Base-by-base conservation (phyloP, 108 stramenopile species). In the Pseudonitzschia pungens region DNA sequence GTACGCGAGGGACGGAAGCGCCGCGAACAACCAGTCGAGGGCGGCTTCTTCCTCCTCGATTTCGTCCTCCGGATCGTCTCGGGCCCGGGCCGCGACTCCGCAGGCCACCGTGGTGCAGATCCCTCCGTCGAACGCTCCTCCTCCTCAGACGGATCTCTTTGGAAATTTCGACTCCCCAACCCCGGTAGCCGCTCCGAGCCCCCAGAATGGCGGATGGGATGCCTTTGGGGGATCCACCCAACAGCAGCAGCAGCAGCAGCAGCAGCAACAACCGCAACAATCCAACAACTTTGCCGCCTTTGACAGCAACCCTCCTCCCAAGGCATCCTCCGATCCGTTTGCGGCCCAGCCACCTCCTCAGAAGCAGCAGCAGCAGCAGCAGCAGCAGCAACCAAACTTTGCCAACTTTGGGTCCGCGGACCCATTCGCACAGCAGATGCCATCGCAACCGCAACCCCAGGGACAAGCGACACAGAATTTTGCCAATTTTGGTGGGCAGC, bases 161-260 rank as follows among this genome's bases (percentile, higher is more conserved):
- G 88, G 73, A 29, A 56, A n/a, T 21, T 83, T 83, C 52, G 75
- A 72, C 68, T 71, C 78, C 10, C 74, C 84, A 7, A 55, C 84
- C 20, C 59, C 79, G 43, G 64, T 79, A 16, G 43, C 76, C 4
- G 56, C 71, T 33, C 27, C 20, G 41, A 70, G 55, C 57, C 21
- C 21, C 22, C 21, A 65, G 32, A 40, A 70, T 76, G 80, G 43
- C 77, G 82, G 80, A 71, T 89, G 89, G 89, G 90, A 87, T 83
- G 87, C 90, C 20, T 89, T 91, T 79, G 85, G 83, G 21, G 74
- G 75, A 33, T 77, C 78, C 14, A 50, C 66, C 11, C 77, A 80
- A n/a, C 70, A 75, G 45, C 69, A 80, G 29, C 70, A 75, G 45
- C 69, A 52, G 60, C 68, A 70, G 27, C 74, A 50, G 45, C 63